Evolutionary conservation across 2,329 filamentous ascomycete species (phyloP).

Genomic region (Penicillium nordicum): DNA sequence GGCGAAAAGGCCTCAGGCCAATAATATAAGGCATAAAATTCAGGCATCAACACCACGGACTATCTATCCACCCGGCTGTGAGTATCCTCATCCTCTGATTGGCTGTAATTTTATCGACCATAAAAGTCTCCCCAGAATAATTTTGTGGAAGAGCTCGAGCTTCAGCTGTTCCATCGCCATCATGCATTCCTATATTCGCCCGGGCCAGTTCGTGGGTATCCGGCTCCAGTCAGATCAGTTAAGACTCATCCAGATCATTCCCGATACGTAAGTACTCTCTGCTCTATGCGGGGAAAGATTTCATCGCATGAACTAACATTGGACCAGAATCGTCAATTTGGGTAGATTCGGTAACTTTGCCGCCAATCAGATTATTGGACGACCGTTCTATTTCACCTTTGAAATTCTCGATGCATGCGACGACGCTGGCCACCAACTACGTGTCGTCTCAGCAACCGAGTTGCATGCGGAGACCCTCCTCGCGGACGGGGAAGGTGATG

Average conservation of each 20-base stretch:
- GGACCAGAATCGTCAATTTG: constrained; percentile 70
- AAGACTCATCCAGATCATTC: constrained; percentile 57
- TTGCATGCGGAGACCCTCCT: constrained; percentile 75
- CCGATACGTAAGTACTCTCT: constrained; percentile 59
- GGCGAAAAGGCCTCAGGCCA: neutral
- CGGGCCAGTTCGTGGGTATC: constrained; percentile 37
- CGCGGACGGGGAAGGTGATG: constrained; percentile 41
- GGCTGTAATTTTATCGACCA: constrained; percentile 5
- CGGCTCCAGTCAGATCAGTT: constrained; percentile 53
- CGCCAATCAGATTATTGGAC: constrained; percentile 82
- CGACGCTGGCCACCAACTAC: constrained; percentile 63
- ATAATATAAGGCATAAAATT: neutral
- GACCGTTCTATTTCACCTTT: constrained; percentile 87
- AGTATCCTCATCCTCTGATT: constrained; percentile 9
- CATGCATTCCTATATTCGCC: constrained; percentile 41
- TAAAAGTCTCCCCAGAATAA: constrained; percentile 14
- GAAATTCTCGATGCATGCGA: constrained; percentile 72
- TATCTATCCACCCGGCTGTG: constrained; percentile 5
- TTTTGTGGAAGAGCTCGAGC: constrained; percentile 12
- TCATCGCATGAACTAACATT: constrained; percentile 8
- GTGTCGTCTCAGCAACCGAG: constrained; percentile 75
- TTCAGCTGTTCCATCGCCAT: constrained; percentile 20
- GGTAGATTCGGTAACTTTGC: constrained; percentile 93
- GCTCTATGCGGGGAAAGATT: constrained; percentile 7
- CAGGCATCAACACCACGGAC: neutral